Evolutionary conservation across 768 basidiomycete genomes (phyloP), one percentile per base, ranked within the genome.

Genomic region (Clavulina sp.): DNA sequence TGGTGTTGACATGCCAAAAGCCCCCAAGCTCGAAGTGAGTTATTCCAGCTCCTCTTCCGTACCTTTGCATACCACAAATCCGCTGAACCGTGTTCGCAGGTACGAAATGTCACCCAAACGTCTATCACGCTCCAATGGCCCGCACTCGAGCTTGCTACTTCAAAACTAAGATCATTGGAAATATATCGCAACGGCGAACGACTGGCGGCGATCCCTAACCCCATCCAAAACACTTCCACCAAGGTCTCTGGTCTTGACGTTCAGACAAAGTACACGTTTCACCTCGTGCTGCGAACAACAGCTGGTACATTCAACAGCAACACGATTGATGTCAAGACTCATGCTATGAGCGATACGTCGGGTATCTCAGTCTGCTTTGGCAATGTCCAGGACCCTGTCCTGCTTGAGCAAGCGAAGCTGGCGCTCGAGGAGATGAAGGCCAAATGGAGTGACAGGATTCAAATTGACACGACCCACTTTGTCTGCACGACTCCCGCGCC

Each of bases 381-480:
- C 1, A 89, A 81, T 43, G 77, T 95, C 1, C 74, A 84, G 54
- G 89, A 95, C 57, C 64, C 68, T 0, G 73, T 76, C 3, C 61
- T 92, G 52, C 70, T 93, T 52, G 81, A 85, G 60, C 80, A 89
- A 55, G 80, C 83, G 30, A 87, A 86, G 64, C 63, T 76, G 51
- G 86, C 88, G 5, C 65, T 99, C 50, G 63, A 73, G 43, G 80
- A 84, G 59, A 95, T 97, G 84, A 75, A 73, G 38, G 93, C 87
- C 0, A 82, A 82, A 57, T 91, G 83, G 81, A 85, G 80, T 60
- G 83, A 92, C 57, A 83, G 78, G 60, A 91, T 99, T 36, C 86
- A 92, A 68, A 92, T 97, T 53, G 93, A 99, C 62, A 97, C 93
- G 6, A 96, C 92, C 0, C 93, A 99, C 65, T 99, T 95, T 58